Percentiles rank a stretch among this genome's conserved stretches.
These are phyloP conservation scores for Trichosporon sp. DNA, from an alignment of 1,284 basidiomycete genomes.

Conservation along the genomic window DNA sequence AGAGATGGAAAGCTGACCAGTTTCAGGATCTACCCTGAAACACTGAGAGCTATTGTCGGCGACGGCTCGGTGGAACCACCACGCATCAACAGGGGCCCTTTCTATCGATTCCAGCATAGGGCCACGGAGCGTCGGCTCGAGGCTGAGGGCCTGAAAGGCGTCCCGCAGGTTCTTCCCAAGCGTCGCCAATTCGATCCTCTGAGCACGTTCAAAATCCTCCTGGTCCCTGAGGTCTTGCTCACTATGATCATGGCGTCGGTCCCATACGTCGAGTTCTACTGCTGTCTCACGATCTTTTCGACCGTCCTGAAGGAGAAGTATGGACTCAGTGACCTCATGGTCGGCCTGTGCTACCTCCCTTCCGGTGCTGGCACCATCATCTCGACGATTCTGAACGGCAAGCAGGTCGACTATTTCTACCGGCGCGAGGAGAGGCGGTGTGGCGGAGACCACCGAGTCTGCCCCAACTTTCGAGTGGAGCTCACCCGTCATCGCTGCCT, in stretches of 20 bases:
- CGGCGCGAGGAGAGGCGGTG: slow-evolving; percentile 33
- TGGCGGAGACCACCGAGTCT: slow-evolving; percentile 37
- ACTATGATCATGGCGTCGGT: slow-evolving; percentile 36
- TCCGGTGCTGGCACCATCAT: slow-evolving; percentile 37
- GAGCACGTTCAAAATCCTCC: slow-evolving; percentile 40
- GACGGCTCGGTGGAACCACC: slow-evolving; percentile 45
- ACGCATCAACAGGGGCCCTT: slow-evolving; percentile 30
- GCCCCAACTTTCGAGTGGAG: slow-evolving; percentile 40
- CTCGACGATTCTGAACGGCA: slow-evolving; percentile 35
- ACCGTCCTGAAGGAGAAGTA: slow-evolving; percentile 42
- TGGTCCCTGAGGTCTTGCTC: slow-evolving; percentile 41
- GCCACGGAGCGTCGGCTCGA: slow-evolving; percentile 4
- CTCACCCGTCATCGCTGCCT: slow-evolving; percentile 30
- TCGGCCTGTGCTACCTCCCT: slow-evolving; percentile 48
- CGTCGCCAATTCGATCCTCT: slow-evolving; percentile 36
- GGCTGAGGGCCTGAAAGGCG: not conserved
- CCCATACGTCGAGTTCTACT: slow-evolving; percentile 45
- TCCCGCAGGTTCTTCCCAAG: not conserved
- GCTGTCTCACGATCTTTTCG: slow-evolving; percentile 30
- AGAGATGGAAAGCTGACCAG: not conserved
- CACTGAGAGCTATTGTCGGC: slow-evolving; percentile 43
- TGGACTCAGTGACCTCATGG: slow-evolving; percentile 37
- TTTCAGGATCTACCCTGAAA: slow-evolving; percentile 38
- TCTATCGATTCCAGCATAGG: slow-evolving; percentile 21
- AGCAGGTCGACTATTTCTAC: slow-evolving; percentile 41